Evolutionary conservation across 768 basidiomycete species (phyloP), one percentile per base, ranked within the genome.

Genomic region (Trametes gibbosa): DNA sequence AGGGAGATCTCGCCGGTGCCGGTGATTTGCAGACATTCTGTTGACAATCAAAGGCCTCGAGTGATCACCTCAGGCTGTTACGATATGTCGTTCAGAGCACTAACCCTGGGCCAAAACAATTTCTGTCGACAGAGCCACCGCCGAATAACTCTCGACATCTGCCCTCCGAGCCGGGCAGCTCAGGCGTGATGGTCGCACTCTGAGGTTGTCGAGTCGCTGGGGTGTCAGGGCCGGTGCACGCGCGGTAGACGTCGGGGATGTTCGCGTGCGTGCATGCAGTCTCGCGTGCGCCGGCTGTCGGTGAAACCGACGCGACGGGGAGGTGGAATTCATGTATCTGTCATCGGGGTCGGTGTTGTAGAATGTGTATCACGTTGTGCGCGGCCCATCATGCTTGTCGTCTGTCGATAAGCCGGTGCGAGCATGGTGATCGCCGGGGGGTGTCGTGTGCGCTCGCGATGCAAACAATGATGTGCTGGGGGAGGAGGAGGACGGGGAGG

Each of bases 271-370:
- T 32, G 37, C 25, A 14, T 25, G 49, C 16, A 12, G 13, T 35
- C 35, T n/a, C n/a, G n/a, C 19, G 27, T 13, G 51, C 16, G 21
- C n/a, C 37, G 37, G 37, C 4, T 13, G 37, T 5, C 5, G 37
- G 37, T 39, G 37, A 39, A 39, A 39, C 37, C 3, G 17, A n/a
- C 14, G 21, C 13, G 50, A 19, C 19, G 19, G 27, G 21, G 37
- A 24, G 23, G 54, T 21, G 42, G 24, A 29, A 45, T 53, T 41
- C 12, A 53, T 53, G 29, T 53, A 53, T 43, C 40, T 51, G 50
- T 51, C 23, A 10, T 32, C 4, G 29, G 29, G 4, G 29, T 32
- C 29, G 5, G 41, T 32, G 52, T 25, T 51, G 50, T 51, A 51
- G 50, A 37, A 51, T 50, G 29, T 39, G 37, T 39, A 39, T 39